Evolutionary conservation across 257 asterid species (phyloP), one percentile per base, ranked within the genome.

Genomic region (Solanum chilense): DNA sequence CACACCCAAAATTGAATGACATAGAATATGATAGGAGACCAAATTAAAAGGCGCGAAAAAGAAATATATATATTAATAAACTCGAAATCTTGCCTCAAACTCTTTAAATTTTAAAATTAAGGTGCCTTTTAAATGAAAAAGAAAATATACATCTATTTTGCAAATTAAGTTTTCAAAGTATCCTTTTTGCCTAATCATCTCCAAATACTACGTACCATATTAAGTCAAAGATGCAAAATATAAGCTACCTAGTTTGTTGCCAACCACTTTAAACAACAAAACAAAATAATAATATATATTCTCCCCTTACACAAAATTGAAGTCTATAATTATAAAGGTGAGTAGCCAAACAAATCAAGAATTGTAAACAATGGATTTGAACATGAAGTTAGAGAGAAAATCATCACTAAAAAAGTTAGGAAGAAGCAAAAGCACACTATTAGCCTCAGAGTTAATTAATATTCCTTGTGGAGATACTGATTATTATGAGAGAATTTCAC

Each of bases 401-500:
- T 56, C 84, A 25, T 87, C 87, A 44, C 13, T 74, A 52, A 82
- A 20, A 49, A 80, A 18, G 68, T 25, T 80, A 29, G 85, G 91
- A 37, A 87, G 91, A 78, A 74, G 87, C 44, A 84, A 75, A 80
- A 90, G 92, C 77, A 83, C 89, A 3, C 33, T 80, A 64, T 68
- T 88, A 44, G 87, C 52, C 0, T 83, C 93, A 9, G 90, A 88
- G 27, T 82, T 75, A 23, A 87, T 27, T 68, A 27, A 13, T 14
- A 68, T 11, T 76, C 44, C 84, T 4, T 83, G 83, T 1, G 87
- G 83, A 33, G 73, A 83, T 76, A 56, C 73, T 3, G 73, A 27
- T 9, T 84, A 89, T 31, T 87, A 89, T 31, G 88, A 90, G 56
- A 87, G 85, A 82, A 86, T 89, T 71, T 89, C 92, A 1, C 74